Evolutionary conservation across 2,329 filamentous ascomycete genomes (phyloP), one percentile per base, ranked within the genome.

Genomic region (Acrodontium crateriforme): DNA sequence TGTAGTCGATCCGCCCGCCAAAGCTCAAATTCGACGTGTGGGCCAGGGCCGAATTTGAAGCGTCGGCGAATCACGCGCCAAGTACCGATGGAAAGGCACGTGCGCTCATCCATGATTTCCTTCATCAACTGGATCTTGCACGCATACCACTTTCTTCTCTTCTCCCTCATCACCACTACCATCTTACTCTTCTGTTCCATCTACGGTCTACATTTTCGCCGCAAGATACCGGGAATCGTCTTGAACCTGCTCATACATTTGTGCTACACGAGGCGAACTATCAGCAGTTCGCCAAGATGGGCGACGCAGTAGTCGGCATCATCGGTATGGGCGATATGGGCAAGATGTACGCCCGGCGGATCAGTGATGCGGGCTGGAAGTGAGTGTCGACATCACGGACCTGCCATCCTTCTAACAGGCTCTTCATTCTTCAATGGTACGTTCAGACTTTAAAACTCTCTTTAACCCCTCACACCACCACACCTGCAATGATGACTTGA

Each of bases 321-420:
- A 98, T 98, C 54, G 89, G 89, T 36, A 94, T 98, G 85, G 89
- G 89, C 40, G 87, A 94, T 50, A 98, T 98, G 89, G 89, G 89
- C 49, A 92, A 78, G 69, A 91, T 98, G 83, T 98, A 98, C 58
- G 82, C 89, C 49, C 74, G 78, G 50, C 74, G 75, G 51, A 71
- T 98, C 48, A 84, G 82, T 57, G 72, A 73, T 52, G 89, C 87
- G 52, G 89, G 89, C 50, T 98, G 89, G 87, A 94, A 82, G 89
- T 95, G 79, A 73, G 63, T 44, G 25, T 22, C 5, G 4, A 22
- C 10, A 22, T 8, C 20, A 5, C 10, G 6, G 10, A 16, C 11
- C 18, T 6, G 13, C 26, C 16, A 29, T 47, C 23, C 25, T 18
- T 33, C 34, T 42, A 36, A 34, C 29, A 11, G 9, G 7, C 25